Conservation (phyloP, 192 early-diverging fungal species). For the Gamsiella multidivaricata region DNA sequence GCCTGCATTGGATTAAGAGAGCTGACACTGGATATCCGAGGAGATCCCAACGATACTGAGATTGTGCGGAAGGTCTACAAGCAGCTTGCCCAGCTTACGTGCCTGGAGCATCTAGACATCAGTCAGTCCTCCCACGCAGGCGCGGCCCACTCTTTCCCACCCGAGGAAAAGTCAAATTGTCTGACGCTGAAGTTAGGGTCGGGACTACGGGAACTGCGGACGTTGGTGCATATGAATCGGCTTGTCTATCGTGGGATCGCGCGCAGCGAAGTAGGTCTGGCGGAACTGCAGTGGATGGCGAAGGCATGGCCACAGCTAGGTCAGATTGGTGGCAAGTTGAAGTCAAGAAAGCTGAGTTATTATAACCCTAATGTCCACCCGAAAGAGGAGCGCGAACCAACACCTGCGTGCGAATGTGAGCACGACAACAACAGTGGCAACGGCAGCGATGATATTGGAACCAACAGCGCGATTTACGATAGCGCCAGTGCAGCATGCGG, state of each 20-base stretch:
- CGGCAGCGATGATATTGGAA: not conserved
- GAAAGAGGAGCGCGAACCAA: slow-evolving; percentile 7
- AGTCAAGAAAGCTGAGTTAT: not conserved
- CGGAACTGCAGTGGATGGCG: slow-evolving; percentile 39
- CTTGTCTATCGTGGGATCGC: slow-evolving; percentile 18
- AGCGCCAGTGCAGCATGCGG: too few relatives aligned
- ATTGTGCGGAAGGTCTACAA: slow-evolving; percentile 10
- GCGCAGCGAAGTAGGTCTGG: slow-evolving; percentile 18
- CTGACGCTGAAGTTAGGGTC: slow-evolving; percentile 11
- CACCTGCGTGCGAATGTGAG: too few relatives aligned
- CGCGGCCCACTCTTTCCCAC: not conserved
- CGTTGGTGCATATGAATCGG: slow-evolving; percentile 11
- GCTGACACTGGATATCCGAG: slow-evolving; percentile 30
- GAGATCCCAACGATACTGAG: slow-evolving; percentile 10
- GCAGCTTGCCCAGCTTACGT: slow-evolving; percentile 20
- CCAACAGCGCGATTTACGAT: not conserved
- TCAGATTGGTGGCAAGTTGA: slow-evolving; percentile 30
- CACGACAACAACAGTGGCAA: not conserved
- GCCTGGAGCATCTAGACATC: slow-evolving; percentile 32
- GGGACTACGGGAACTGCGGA: slow-evolving; percentile 21
- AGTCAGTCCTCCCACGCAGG: not conserved
- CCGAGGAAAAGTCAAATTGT: not conserved
- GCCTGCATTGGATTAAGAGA: slow-evolving; percentile 31
- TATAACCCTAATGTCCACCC: slow-evolving; percentile 16
- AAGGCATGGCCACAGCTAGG: slow-evolving; percentile 34